These are phyloP conservation scores for Batkoa obscura DNA, from an alignment of 371 early-diverging fungal genomes.

Conservation along the genomic window DNA sequence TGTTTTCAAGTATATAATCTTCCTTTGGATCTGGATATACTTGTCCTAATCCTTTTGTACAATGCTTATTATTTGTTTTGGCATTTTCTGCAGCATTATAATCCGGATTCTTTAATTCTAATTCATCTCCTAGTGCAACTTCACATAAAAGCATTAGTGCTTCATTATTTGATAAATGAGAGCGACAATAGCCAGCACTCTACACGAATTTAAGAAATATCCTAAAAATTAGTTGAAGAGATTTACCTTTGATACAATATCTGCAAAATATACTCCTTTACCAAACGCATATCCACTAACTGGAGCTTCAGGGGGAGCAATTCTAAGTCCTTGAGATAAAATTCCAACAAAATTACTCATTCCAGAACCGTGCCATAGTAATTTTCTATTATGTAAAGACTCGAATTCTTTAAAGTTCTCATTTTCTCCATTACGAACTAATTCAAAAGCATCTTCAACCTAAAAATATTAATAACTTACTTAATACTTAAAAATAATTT, in stretches of 20 bases:
- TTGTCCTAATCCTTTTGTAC: constrained; percentile 29
- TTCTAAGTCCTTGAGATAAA: constrained; percentile 31
- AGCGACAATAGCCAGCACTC: constrained; percentile 36
- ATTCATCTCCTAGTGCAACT: constrained; percentile 34
- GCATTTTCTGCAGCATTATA: constrained; percentile 24
- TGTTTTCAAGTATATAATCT: too few relatives aligned
- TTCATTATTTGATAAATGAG: constrained; percentile 11
- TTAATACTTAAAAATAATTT: constrained; percentile 24
- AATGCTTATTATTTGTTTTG: constrained; percentile 18
- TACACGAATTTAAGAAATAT: not conserved
- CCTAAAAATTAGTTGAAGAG: not conserved
- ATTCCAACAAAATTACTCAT: constrained; percentile 35
- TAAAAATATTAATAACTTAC: not conserved
- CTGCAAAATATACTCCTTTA: constrained; percentile 50
- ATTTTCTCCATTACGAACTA: too few relatives aligned
- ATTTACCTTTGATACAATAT: constrained; percentile 33
- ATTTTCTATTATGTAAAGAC: too few relatives aligned
- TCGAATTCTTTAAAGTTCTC: too few relatives aligned
- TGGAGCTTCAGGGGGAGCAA: constrained; percentile 46
- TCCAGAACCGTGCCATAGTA: constrained; percentile 28
- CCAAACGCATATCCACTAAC: constrained; percentile 47
- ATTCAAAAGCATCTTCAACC: constrained; percentile 18
- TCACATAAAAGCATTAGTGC: constrained; percentile 41
- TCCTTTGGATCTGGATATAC: constrained; percentile 28
- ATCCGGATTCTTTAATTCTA: constrained; percentile 19